These are phyloP conservation scores for Apostasia shenzhenica DNA, from an alignment of 106 monocot genomes.

Conservation along the genomic window DNA sequence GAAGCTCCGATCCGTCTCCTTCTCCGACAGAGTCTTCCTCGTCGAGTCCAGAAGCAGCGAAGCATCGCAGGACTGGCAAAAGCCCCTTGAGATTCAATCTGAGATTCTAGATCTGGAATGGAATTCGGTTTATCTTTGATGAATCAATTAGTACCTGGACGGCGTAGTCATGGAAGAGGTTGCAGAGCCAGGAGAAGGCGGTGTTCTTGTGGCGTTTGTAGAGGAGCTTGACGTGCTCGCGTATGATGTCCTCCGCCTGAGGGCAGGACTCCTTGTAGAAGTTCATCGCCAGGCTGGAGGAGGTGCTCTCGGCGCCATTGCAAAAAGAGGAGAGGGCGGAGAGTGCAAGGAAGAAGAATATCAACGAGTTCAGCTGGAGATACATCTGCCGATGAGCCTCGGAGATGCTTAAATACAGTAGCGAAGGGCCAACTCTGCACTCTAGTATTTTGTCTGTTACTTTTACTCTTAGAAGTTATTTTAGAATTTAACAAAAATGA, in stretches of 20 bases:
- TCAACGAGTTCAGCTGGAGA: background rate
- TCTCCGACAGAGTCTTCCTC: constrained; percentile 64
- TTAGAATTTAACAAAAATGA: too few species aligned
- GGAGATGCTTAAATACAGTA: too few species aligned
- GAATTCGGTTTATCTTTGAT: background rate
- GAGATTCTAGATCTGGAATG: background rate
- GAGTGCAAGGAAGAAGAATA: constrained; percentile 20
- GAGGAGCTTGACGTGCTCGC: constrained; percentile 70
- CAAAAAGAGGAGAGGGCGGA: background rate
- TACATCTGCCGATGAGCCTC: too few species aligned
- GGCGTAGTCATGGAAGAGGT: constrained; percentile 88
- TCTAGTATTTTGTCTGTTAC: too few species aligned
- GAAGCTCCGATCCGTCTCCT: constrained; percentile 80
- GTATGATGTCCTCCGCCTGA: constrained; percentile 77
- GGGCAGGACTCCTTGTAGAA: constrained; percentile 90
- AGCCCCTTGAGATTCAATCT: background rate
- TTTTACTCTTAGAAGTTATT: too few species aligned
- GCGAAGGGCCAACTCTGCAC: too few species aligned
- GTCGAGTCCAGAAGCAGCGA: constrained; percentile 74
- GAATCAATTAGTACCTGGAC: constrained; percentile 32
- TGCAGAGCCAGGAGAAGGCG: constrained; percentile 82
- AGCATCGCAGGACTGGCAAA: constrained; percentile 66
- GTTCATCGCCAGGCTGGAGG: constrained; percentile 46
- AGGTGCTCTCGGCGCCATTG: constrained; percentile 5
- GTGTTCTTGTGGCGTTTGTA: constrained; percentile 95